Evolutionary conservation across 208 protist species (phyloP).

Genomic region (Strigomonas culicis): DNA sequence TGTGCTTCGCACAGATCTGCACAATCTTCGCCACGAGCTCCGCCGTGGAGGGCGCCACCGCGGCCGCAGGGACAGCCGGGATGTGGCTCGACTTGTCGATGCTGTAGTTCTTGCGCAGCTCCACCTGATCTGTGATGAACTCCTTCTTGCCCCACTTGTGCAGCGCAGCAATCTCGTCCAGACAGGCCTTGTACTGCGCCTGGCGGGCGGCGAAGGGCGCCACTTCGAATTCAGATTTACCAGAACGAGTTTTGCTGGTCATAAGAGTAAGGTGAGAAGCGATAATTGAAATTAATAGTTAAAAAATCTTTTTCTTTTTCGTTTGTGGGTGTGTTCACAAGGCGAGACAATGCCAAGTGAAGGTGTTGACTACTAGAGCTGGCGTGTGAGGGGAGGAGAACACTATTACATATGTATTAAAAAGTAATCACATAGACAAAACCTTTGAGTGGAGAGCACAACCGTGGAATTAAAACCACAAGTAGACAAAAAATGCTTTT

Average conservation of each 20-base stretch:
- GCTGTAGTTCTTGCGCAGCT: conserved; percentile 19
- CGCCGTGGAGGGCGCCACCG: conserved; percentile 14
- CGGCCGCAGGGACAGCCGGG: conserved; percentile 14
- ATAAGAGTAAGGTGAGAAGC: too few relatives aligned
- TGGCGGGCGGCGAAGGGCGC: conserved; percentile 16
- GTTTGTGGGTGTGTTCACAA: too few relatives aligned
- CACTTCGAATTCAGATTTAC: conserved; percentile 9
- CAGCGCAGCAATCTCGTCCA: conserved; percentile 8
- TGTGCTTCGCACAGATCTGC: conserved; percentile 23
- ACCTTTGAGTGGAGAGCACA: too few relatives aligned
- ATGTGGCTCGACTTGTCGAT: conserved; percentile 23
- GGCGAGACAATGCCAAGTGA: too few relatives aligned
- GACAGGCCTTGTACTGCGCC: conserved; percentile 11
- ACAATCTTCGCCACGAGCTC: conserved; percentile 24
- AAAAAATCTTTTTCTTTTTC: too few relatives aligned
- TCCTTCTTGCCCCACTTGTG: conserved; percentile 17
- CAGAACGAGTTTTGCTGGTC: not conserved
- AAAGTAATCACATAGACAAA: too few relatives aligned
- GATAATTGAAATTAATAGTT: too few relatives aligned
- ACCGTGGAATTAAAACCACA: too few relatives aligned
- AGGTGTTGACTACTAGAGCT: too few relatives aligned
- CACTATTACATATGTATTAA: too few relatives aligned
- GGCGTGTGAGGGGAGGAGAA: too few relatives aligned
- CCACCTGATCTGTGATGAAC: conserved; percentile 11
- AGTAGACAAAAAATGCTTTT: too few relatives aligned